Base-by-base conservation (phyloP, 1,284 basidiomycete genomes). In the Malassezia furfur region DNA sequence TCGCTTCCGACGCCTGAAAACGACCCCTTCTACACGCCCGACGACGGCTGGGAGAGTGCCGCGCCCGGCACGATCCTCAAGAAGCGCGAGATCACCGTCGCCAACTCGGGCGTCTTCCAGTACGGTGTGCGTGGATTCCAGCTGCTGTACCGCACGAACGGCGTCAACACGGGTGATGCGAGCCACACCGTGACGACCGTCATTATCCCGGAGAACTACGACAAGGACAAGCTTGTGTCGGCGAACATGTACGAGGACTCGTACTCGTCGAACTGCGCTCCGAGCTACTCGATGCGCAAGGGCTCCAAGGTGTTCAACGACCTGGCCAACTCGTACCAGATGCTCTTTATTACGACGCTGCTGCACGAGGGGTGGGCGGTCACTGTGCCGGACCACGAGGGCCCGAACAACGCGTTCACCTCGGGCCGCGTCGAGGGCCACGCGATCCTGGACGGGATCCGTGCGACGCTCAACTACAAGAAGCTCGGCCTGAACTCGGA, bases 321-420 rank as follows among this genome's bases (percentile, higher is more conserved):
- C 48, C 40, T 47, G 9, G 56, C 53, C 10, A 31, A 48, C 9
- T 38, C 60, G 2, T 66, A 63, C 5, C 67, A 71, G 48, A 57
- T 60, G 50, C 44, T 70, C 32, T 66, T 71, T 35, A 54, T 68
- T 21, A 63, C 54, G 8, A 64, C 67, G 2, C 59, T 57, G 14
- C 49, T 72, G 5, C 55, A 68, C 43, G 47, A 63, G 28, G 68
- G 68, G 41, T 69, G 65, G 63, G 66, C 65, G 14, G 50, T 60
- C 7, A 56, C 62, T 0, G 59, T 67, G 10, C 61, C 71, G 1
- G 71, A 72, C 52, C 64, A 72, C 61, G 67, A 73, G 54, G 54
- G 56, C 19, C 65, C 69, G 38, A 58, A 64, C 10, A 61, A 50
- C 31, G 67, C 67, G 0, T 72, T 73, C 36, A 66, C 62, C 2